These are phyloP conservation scores for Pisolithus albus DNA, from an alignment of 768 basidiomycete genomes.

Conservation along the genomic window DNA sequence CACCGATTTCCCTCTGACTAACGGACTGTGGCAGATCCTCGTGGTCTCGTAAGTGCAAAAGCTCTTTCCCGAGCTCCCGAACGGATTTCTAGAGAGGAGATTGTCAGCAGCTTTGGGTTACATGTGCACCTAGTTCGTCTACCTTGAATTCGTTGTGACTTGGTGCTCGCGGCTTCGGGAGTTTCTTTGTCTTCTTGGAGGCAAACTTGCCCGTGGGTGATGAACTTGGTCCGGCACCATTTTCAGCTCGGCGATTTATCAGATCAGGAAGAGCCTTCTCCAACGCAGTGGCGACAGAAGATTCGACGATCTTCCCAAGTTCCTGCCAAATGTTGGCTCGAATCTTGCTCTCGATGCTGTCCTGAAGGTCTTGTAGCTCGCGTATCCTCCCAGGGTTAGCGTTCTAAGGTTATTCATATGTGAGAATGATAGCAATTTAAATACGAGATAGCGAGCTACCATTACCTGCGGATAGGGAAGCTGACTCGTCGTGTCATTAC, in stretches of 20 bases:
- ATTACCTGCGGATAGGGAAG: too few species aligned
- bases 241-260: neutral
- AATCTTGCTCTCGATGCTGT: neutral
- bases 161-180: neutral
- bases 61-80: neutral
- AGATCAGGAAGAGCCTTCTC: neutral
- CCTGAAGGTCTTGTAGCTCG: neutral
- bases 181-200: neutral
- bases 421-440: neutral
- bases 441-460: too few species aligned
- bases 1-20: neutral
- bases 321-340: neutral
- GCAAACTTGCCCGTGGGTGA: too few species aligned
- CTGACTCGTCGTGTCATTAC: too few species aligned
- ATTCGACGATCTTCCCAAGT: neutral
- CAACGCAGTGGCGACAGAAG: neutral
- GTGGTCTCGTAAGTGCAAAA: neutral
- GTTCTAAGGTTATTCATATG: neutral
- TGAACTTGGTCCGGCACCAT: too few species aligned
- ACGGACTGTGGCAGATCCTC: neutral
- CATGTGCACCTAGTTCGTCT: neutral
- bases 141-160: neutral
- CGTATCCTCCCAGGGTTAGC: neutral
- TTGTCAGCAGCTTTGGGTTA: too few species aligned
- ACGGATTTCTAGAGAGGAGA: neutral